Base-by-base conservation (phyloP, 2,329 filamentous ascomycete genomes). In the Mariannaea sp. region DNA sequence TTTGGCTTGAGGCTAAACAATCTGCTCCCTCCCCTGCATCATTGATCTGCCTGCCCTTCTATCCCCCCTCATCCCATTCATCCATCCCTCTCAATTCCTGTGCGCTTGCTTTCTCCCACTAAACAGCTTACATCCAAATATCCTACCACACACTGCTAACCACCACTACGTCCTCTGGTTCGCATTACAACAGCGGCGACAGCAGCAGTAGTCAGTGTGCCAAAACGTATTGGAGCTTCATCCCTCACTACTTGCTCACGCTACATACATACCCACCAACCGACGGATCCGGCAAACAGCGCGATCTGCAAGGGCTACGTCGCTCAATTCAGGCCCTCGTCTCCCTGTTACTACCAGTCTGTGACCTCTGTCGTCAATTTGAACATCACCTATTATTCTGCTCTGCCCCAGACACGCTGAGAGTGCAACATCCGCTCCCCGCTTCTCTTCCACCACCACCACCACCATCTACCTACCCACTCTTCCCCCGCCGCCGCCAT, bases 221-320 rank as follows among this genome's bases (percentile, higher is more conserved):
- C 19, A 39, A 24, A 19, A 10, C n/a, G 19, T 6, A 22, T 4
- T 9, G 17, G 7, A 39, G 17, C 17, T 26, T 39, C 29, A 32
- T 32, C 20, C 36, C 5, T 6, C 36, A 13, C 20, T 22, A 9
- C 36, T 39, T 16, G 16, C 33, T 13, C 14, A 39, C 5, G 12
- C 19, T 19, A 2, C 4, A 39, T 19, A 2, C 4, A 39, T 32
- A 32, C 13, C 29, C 29, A 32, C 44, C 44, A 53, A 60, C 50
- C 55, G 52, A 61, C 54, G 53, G 43, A 58, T 47, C 47, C 47
- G 54, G 57, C 52, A 53, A 60, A 53, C 60, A 53, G 56, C 52
- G 59, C 46, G 63, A 65, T 65, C 61, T 62, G 54, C 57, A 61
- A 54, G 41, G 55, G 49, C 51, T 46, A n/a, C n/a, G 55, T 59